These are phyloP conservation scores for Nakazawaea pomicola DNA, from an alignment of 805 yeast genomes.

Conservation along the genomic window DNA sequence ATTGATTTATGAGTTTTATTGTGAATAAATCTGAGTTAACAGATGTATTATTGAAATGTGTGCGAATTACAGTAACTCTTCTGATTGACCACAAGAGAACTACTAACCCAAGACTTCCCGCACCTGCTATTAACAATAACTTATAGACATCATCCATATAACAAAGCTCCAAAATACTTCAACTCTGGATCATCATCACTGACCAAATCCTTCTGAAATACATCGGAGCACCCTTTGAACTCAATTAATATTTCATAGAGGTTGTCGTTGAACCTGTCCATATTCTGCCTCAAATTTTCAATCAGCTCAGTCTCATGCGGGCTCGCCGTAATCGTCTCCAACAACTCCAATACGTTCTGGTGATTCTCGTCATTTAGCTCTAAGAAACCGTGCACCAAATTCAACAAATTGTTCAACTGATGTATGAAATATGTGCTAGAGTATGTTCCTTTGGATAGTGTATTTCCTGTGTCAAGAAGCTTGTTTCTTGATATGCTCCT, in stretches of 20 bases:
- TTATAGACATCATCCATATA: conserved; percentile 18
- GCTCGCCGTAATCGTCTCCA: conserved; percentile 15
- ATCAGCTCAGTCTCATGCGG: conserved; percentile 20
- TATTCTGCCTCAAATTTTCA: conserved; percentile 21
- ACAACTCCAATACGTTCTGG: conserved; percentile 27
- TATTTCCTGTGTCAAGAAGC: conserved; percentile 24
- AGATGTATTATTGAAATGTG: too few species aligned
- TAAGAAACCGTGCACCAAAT: conserved; percentile 33
- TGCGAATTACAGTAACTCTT: too few species aligned
- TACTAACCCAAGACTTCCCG: too few species aligned
- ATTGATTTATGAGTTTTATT: too few species aligned
- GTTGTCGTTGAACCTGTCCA: conserved; percentile 34
- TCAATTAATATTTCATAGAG: conserved; percentile 36
- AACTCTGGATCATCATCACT: conserved; percentile 45
- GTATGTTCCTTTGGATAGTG: conserved; percentile 26
- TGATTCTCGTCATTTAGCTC: conserved; percentile 32
- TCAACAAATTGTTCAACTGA: conserved; percentile 34
- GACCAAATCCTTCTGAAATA: conserved; percentile 48
- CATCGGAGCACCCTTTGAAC: conserved; percentile 36
- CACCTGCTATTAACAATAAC: too few species aligned
- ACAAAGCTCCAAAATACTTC: conserved; percentile 37
- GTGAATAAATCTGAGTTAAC: too few species aligned
- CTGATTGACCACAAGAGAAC: too few species aligned
- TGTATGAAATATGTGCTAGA: conserved; percentile 37
- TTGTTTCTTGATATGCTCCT: conserved; percentile 30